phyloP scores from a whole-genome alignment of 129 eudicot genomes.

The Mikania micrantha region DNA sequence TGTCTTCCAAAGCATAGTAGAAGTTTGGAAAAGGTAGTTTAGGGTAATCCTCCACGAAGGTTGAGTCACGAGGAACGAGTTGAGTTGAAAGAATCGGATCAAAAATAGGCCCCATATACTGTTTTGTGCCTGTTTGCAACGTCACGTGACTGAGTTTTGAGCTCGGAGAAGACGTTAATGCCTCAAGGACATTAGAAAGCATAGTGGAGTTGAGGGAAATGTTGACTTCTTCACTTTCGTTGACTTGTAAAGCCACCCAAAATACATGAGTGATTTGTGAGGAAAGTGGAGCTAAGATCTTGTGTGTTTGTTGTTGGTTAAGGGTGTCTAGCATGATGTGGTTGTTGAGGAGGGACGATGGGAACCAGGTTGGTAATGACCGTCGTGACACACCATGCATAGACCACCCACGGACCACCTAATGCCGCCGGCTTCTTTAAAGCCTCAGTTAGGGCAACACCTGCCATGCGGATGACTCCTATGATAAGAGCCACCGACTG shows the following conservation, averaged over 20 bases:
- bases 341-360: neutral
- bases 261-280: neutral
- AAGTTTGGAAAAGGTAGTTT: too few relatives aligned
- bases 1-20: too few relatives aligned
- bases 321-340: neutral
- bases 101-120: neutral
- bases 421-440: neutral
- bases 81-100: neutral
- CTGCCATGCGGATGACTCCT: neutral
- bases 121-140: constrained; percentile 3
- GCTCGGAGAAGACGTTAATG: too few relatives aligned
- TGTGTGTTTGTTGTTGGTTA: neutral
- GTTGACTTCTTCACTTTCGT: neutral
- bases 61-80: neutral
- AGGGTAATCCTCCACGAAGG: too few relatives aligned
- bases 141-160: too few relatives aligned
- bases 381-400: neutral
- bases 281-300: neutral
- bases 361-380: neutral
- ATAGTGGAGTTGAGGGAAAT: neutral
- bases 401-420: neutral
- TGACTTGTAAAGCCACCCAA: neutral
- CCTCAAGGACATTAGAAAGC: too few relatives aligned
- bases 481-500: neutral
- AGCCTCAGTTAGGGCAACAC: neutral